Conservation (phyloP, 768 basidiomycete species). For the Rossbeevera mucosa region DNA sequence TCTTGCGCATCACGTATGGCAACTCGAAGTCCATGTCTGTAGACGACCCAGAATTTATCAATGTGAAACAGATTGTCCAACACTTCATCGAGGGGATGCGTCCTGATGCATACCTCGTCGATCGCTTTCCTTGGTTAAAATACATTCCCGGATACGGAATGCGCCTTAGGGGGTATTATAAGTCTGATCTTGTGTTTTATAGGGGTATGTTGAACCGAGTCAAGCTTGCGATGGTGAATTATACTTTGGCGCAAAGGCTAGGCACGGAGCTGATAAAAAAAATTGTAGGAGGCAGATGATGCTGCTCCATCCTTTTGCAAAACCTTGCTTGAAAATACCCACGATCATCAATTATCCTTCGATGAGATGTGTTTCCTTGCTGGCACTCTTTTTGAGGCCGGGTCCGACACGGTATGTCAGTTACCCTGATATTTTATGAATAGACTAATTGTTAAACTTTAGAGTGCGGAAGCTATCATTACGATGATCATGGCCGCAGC, state of each 20-base stretch:
- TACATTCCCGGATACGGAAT: conserved; percentile 58
- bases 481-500: conserved; percentile 50
- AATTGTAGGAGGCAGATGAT: conserved; percentile 8
- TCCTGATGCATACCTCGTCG: conserved; percentile 34
- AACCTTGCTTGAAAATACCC: conserved; percentile 44
- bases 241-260: accelerated
- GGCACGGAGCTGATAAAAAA: not conserved
- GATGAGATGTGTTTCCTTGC: conserved; percentile 56
- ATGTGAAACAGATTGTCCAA: conserved; percentile 12
- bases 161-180: conserved; percentile 47
- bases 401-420: conserved; percentile 45
- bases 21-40: conserved; percentile 13
- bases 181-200: conserved; percentile 49
- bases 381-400: conserved; percentile 58
- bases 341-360: conserved; percentile 44
- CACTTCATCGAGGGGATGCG: conserved; percentile 29
- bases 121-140: conserved; percentile 32
- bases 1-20: conserved; percentile 27
- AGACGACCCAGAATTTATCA: conserved; percentile 23
- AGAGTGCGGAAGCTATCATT: conserved; percentile 25
- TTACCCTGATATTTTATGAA: not conserved
- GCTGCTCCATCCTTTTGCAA: conserved; percentile 41
- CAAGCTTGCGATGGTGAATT: conserved; percentile 38
- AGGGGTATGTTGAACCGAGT: conserved; percentile 44
- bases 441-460: not conserved